A percentile compares a stretch with the other conserved stretches of the same genome.
These are phyloP conservation scores for Pinus taeda DNA, from an alignment of 75 land plant species.

Conservation along the genomic window DNA sequence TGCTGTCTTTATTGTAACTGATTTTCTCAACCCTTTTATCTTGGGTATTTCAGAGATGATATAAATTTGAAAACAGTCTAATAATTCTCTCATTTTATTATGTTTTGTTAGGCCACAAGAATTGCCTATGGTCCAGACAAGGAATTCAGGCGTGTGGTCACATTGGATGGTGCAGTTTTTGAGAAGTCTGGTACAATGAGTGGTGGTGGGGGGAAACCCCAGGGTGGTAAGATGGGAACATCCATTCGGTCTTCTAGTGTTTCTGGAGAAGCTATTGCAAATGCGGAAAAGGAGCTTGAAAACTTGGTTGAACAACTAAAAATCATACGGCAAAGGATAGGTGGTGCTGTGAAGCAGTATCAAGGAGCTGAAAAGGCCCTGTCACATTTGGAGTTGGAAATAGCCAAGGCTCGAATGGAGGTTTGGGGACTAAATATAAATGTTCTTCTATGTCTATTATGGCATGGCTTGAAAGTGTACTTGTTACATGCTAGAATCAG, in stretches of 20 bases:
- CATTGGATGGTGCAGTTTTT: slow-evolving; percentile 90
- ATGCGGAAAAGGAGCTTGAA: slow-evolving; percentile 69
- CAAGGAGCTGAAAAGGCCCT: slow-evolving; percentile 63
- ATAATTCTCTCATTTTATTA: not conserved
- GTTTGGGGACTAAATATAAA: slow-evolving; percentile 21
- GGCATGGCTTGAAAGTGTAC: not conserved
- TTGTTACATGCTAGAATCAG: not conserved
- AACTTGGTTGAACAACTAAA: slow-evolving; percentile 44
- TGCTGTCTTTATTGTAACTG: not conserved
- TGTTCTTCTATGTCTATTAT: not conserved
- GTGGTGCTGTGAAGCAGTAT: slow-evolving; percentile 47
- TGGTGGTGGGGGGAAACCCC: slow-evolving; percentile 93
- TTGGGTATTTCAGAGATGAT: not conserved
- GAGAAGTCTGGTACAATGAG: slow-evolving; percentile 98
- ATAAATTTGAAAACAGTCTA: slow-evolving; percentile 2
- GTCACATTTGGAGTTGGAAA: slow-evolving; percentile 56
- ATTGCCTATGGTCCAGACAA: slow-evolving; percentile 87
- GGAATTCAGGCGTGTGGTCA: slow-evolving; percentile 86
- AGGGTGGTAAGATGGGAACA: slow-evolving; percentile 96
- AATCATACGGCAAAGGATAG: slow-evolving; percentile 46
- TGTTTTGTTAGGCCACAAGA: slow-evolving; percentile 64
- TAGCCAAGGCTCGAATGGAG: slow-evolving; percentile 82
- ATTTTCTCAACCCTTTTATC: not conserved
- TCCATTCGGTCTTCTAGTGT: slow-evolving; percentile 71
- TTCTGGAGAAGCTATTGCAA: slow-evolving; percentile 65